Percentiles rank a stretch among this genome's conserved stretches.
These are phyloP conservation scores for Ilyonectria destructans DNA, from an alignment of 2,329 filamentous ascomycete species.

Conservation along the genomic window DNA sequence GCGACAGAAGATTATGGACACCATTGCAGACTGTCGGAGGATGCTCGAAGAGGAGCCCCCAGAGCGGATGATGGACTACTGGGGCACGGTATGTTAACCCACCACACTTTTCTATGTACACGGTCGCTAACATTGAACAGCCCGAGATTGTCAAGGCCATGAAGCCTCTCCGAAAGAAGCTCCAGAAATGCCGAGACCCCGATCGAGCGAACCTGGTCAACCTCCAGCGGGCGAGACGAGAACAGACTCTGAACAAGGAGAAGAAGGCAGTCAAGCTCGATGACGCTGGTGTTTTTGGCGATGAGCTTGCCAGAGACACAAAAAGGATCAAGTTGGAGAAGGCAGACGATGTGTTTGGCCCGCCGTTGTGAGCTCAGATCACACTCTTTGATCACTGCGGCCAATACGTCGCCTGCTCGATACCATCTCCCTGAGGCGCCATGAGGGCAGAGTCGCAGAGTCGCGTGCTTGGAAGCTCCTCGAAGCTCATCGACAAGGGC, in stretches of 20 bases:
- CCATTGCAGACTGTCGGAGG: constrained; percentile 67
- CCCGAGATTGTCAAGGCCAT: constrained; percentile 63
- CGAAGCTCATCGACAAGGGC: no score
- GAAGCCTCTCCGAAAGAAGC: constrained; percentile 76
- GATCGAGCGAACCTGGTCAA: constrained; percentile 82
- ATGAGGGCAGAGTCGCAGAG: not conserved
- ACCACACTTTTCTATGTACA: no score
- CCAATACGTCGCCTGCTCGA: not conserved
- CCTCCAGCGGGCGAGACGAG: constrained; percentile 76
- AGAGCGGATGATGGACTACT: constrained; percentile 69
- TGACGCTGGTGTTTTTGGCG: constrained; percentile 66
- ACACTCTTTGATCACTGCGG: not conserved
- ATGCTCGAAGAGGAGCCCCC: constrained; percentile 73
- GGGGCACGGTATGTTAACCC: constrained; percentile 63
- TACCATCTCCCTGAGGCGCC: no score
- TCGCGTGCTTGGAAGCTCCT: not conserved
- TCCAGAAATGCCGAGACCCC: constrained; percentile 82
- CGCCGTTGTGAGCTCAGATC: constrained; percentile 52
- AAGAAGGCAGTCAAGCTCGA: constrained; percentile 59
- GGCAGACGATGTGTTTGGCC: constrained; percentile 66
- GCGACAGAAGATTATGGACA: constrained; percentile 66
- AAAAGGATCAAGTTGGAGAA: constrained; percentile 65
- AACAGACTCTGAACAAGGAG: constrained; percentile 64
- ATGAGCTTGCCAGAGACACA: constrained; percentile 54
- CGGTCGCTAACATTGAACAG: constrained; percentile 50